Evolutionary conservation across 2,329 filamentous ascomycete species (phyloP).

Genomic region (Magnaporthales sp.): DNA sequence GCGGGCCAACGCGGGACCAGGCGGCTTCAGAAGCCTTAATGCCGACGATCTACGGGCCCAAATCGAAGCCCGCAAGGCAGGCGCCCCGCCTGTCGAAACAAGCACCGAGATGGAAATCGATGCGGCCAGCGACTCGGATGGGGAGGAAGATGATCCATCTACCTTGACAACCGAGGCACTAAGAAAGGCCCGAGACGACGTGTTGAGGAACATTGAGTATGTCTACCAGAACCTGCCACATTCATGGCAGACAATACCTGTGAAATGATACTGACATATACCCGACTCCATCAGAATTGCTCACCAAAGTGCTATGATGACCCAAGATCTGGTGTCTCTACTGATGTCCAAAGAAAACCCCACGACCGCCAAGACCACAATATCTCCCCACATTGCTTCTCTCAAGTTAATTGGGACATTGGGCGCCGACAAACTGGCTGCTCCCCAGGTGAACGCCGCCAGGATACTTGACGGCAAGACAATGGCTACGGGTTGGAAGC

Average conservation of each 20-base stretch:
- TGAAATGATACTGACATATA: neutral
- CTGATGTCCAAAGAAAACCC: slow-evolving; percentile 76
- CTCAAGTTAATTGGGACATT: slow-evolving; percentile 67
- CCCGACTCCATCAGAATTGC: slow-evolving; percentile 24
- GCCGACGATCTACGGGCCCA: slow-evolving; percentile 65
- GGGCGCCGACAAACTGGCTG: slow-evolving; percentile 55
- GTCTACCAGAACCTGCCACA: neutral
- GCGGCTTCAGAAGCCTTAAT: slow-evolving; percentile 72
- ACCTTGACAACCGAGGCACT: slow-evolving; percentile 30
- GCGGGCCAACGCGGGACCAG: slow-evolving; percentile 70
- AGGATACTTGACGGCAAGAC: slow-evolving; percentile 47
- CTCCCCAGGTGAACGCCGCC: slow-evolving; percentile 33
- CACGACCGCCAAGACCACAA: slow-evolving; percentile 56
- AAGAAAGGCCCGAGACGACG: slow-evolving; percentile 44
- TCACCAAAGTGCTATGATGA: slow-evolving; percentile 55
- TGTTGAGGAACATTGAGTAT: slow-evolving; percentile 50
- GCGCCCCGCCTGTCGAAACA: slow-evolving; percentile 31
- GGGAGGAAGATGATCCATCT: slow-evolving; percentile 28
- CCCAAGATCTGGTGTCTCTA: slow-evolving; percentile 76
- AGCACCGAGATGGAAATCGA: slow-evolving; percentile 32
- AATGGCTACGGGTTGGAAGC: slow-evolving; percentile 61
- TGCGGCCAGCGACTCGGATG: slow-evolving; percentile 36
- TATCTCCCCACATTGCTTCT: slow-evolving; percentile 63
- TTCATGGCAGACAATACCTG: neutral
- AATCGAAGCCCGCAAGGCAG: slow-evolving; percentile 30